phyloP scores from a whole-genome alignment of 139 green algal species.

The Gonium pectorale region DNA sequence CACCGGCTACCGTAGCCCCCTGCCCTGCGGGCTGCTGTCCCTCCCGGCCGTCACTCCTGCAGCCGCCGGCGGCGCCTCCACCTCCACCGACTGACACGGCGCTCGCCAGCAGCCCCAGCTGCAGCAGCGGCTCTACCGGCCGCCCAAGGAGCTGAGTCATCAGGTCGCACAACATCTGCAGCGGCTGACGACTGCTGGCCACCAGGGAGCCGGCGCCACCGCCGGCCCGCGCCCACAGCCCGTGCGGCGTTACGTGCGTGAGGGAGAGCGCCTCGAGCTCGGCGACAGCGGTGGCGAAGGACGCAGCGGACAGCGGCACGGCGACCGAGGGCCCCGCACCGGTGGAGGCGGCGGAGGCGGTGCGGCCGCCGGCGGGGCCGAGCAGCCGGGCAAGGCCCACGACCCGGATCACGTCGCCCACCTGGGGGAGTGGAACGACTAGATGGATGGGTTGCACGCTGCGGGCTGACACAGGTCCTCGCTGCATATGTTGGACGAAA shows the following conservation, averaged over 20 bases:
- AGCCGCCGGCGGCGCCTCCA: background rate
- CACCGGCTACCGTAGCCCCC: no score
- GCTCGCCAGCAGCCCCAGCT: constrained; percentile 12
- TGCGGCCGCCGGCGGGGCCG: background rate
- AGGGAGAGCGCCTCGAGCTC: constrained; percentile 5
- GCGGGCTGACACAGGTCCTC: no score
- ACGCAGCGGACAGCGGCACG: background rate
- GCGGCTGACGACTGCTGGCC: background rate
- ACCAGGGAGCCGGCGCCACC: background rate
- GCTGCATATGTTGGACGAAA: no score
- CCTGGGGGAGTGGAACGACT: background rate
- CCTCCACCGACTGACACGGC: background rate
- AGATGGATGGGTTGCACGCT: background rate
- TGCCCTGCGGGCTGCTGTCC: background rate
- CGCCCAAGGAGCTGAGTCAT: background rate
- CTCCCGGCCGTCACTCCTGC: background rate
- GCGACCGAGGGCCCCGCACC: background rate
- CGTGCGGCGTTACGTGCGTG: background rate
- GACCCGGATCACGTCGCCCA: constrained; percentile 36
- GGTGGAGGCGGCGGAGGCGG: background rate
- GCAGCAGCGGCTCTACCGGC: background rate
- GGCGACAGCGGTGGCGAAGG: background rate
- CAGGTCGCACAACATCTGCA: constrained; percentile 28
- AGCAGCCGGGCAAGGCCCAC: constrained; percentile 9
- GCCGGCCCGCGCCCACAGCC: background rate